phyloP scores from a whole-genome alignment of 768 basidiomycete species.

The Serendipita sp. region DNA sequence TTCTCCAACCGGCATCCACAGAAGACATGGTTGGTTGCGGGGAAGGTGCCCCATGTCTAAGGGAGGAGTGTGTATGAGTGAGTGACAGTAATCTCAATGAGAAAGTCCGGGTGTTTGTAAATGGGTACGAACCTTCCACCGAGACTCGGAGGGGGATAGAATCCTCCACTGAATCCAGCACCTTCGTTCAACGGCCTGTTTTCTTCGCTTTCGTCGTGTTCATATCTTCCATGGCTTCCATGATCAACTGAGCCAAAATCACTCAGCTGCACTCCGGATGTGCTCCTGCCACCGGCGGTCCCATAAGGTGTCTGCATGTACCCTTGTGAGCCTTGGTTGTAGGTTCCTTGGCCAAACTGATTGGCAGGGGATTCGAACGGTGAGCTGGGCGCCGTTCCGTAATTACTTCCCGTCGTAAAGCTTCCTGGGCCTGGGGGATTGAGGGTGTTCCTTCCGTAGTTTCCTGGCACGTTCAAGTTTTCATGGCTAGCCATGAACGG shows the following conservation, averaged over 20 bases:
- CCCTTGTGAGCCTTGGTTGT: not conserved
- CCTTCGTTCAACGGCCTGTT: slow-evolving; percentile 57
- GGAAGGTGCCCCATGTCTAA: slow-evolving; percentile 49
- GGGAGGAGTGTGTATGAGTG: slow-evolving; percentile 14
- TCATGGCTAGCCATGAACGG: slow-evolving; percentile 4
- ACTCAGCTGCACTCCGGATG: not conserved
- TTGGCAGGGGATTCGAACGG: not conserved
- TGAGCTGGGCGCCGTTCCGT: slow-evolving; percentile 2
- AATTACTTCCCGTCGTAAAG: slow-evolving; percentile 1
- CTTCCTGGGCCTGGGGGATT: not conserved
- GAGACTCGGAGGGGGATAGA: slow-evolving; percentile 46
- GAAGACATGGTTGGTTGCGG: slow-evolving; percentile 28
- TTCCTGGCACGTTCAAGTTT: not conserved
- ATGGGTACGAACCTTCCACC: not conserved
- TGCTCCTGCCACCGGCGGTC: not conserved
- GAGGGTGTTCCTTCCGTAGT: not conserved
- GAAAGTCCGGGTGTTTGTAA: not conserved
- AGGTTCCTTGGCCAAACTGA: not conserved
- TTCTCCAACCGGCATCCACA: slow-evolving; percentile 32
- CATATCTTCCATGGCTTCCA: not conserved
- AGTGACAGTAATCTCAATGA: not conserved
- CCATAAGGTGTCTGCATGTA: not conserved
- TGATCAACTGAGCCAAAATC: slow-evolving; percentile 6
- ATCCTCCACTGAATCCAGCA: slow-evolving; percentile 39
- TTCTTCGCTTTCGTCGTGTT: slow-evolving; percentile 53